Percentiles rank a stretch among this genome's conserved stretches.
Conservation (phyloP, 306 rosid species). For the Begonia peltatifolia region DNA sequence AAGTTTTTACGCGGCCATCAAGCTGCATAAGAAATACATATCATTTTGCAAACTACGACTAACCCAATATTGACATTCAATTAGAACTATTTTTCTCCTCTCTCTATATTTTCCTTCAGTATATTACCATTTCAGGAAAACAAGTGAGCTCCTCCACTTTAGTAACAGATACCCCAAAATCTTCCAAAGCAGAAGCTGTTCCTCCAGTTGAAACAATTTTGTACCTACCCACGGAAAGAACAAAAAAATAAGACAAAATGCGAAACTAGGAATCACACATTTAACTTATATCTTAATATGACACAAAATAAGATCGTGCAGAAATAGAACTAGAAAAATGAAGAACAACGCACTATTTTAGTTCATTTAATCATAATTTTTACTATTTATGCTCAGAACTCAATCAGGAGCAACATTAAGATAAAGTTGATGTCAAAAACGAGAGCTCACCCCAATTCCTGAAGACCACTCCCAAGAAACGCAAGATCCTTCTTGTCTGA, state of each 20-base stretch:
- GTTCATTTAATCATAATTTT: too few relatives aligned
- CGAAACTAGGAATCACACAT: background rate
- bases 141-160: conserved; percentile 77
- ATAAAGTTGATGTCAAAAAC: too few relatives aligned
- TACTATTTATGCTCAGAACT: too few relatives aligned
- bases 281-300: too few relatives aligned
- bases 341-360: too few relatives aligned
- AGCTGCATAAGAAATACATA: conserved; percentile 35
- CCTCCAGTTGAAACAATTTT: conserved; percentile 95
- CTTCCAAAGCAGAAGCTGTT: conserved; percentile 74
- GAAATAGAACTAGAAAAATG: too few relatives aligned
- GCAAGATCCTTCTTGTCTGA: conserved; percentile 80
- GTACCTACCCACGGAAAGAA: conserved; percentile 27
- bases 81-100: background rate
- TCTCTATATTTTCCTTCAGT: conserved; percentile 1
- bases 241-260: background rate
- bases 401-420: too few relatives aligned
- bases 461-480: conserved; percentile 68
- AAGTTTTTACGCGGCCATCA: conserved; percentile 91
- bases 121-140: conserved; percentile 80
- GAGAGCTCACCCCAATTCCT: conserved; percentile 58
- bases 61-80: background rate
- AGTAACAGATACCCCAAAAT: conserved; percentile 67
- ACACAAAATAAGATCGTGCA: too few relatives aligned
- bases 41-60: background rate